Base-by-base conservation (phyloP, 257 asterid genomes). In the Fraxinus quadrangulata region DNA sequence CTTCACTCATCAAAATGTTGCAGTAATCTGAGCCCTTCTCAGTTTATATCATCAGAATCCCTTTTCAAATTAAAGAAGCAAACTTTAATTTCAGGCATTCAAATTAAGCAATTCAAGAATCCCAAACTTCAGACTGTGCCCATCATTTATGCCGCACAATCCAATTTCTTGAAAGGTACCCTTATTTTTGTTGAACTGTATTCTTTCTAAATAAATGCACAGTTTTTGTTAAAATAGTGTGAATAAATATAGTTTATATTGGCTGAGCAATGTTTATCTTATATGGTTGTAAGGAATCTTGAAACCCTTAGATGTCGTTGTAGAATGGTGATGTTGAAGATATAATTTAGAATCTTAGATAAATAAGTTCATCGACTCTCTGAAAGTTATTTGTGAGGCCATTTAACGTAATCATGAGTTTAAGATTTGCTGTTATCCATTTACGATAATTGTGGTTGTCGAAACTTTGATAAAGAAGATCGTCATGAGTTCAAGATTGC, bases 161-260 rank as follows among this genome's bases (percentile, higher is more conserved):
- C 89, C 81, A 89, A 85, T 87, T 77, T 92, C 79, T 67, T 89
- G 2, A 87, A 70, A 88, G 97, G 97, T 92, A 76, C 42, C 47
- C 28, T 67, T 77, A 61, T 28, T 14, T 23, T 67, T 74, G 28
- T 66, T 51, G 9, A 17, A 72, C 9, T n/a, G 10, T 31, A 26
- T 17, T 40, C 17, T 6, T 19, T 42, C 4, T 45, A 5, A 0
- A 31, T 66, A 34, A 13, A 51, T 73, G 76, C 16, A 49, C 30
- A 7, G 39, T 72, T n/a, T 78, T 68, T 39, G 12, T 54, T 72
- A 11, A 45, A 14, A 23, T 69, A 40, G 30, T n/a, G 24, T 19
- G 72, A 1, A 40, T 34, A 3, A 0, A 40, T 19, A 10, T 69
- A 24, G 6, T n/a, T 63, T 39, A 21, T 70, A 11, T 70, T 70